phyloP scores from a whole-genome alignment of 805 yeast species.

The Metschnikowia gelsemii region DNA sequence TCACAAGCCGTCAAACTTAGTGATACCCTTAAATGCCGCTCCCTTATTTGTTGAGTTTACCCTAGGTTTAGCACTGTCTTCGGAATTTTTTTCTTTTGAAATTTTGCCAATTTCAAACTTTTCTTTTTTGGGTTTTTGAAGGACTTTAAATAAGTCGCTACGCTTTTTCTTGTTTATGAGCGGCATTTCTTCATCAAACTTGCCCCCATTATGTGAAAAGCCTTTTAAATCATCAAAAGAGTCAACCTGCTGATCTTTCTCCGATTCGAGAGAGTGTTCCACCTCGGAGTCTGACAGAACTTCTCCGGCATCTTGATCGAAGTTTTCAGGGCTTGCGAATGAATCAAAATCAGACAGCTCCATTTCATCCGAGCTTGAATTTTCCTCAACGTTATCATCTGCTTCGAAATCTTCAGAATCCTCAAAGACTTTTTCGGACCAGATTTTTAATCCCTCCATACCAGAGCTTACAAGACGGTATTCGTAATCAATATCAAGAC shows the following conservation, averaged over 20 bases:
- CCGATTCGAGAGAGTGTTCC: not conserved
- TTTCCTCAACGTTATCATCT: conserved; percentile 5
- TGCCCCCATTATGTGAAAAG: not conserved
- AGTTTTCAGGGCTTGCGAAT: not conserved
- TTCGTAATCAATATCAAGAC: conserved; percentile 75
- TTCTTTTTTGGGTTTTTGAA: conserved; percentile 21
- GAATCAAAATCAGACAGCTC: conserved; percentile 3
- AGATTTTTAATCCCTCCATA: conserved; percentile 75
- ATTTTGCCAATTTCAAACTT: conserved; percentile 23
- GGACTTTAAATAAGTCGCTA: not conserved
- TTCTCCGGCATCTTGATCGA: not conserved
- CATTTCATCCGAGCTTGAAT: conserved; percentile 5
- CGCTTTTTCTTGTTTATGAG: conserved; percentile 7
- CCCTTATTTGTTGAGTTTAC: conserved; percentile 11
- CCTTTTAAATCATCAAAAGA: not conserved
- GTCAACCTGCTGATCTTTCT: not conserved
- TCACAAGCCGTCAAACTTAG: conserved; percentile 58
- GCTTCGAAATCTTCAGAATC: not conserved
- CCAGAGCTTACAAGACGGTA: conserved; percentile 82
- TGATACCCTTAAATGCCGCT: conserved; percentile 18
- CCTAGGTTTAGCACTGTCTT: conserved; percentile 12
- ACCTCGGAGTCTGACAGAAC: not conserved
- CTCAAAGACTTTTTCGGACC: conserved; percentile 40
- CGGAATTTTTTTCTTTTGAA: conserved; percentile 12
- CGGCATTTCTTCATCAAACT: conserved; percentile 4